phyloP scores from a whole-genome alignment of 2,329 filamentous ascomycete genomes.

The Xylaria sp. region DNA sequence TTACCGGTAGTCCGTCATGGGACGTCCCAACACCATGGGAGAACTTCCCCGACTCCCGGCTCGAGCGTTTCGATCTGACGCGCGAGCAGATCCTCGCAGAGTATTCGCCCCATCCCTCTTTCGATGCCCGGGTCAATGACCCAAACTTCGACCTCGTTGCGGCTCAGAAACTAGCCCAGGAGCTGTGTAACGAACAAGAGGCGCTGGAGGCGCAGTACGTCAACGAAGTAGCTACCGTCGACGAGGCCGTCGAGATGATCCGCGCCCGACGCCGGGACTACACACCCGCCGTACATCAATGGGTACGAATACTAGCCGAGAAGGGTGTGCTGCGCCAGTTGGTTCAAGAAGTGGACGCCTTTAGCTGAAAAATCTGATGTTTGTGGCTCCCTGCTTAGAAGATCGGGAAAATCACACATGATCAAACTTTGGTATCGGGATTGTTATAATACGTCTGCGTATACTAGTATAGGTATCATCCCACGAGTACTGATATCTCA shows the following conservation, averaged over 20 bases:
- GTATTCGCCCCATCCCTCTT: not conserved
- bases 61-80: conserved; percentile 35
- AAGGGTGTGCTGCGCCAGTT: conserved; percentile 67
- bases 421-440: too few relatives aligned
- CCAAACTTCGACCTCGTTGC: conserved; percentile 36
- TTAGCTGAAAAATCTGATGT: conserved; percentile 1
- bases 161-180: conserved; percentile 52
- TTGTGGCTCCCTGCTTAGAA: not conserved
- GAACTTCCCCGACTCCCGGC: conserved; percentile 37
- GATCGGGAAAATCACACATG: not conserved
- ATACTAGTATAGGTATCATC: not conserved
- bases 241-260: conserved; percentile 64
- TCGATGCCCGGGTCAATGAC: conserved; percentile 17
- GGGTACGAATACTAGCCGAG: conserved; percentile 75
- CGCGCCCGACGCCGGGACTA: conserved; percentile 73
- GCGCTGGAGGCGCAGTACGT: conserved; percentile 58
- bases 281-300: conserved; percentile 73
- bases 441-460: not conserved
- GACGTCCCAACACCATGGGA: conserved; percentile 36
- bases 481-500: not conserved
- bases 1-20: conserved; percentile 58
- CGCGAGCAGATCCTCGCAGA: conserved; percentile 29
- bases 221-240: conserved; percentile 56
- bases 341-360: conserved; percentile 38
- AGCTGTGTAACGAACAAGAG: conserved; percentile 56